Conservation (phyloP, 2,329 filamentous ascomycete genomes). For the Cadophora malorum region DNA sequence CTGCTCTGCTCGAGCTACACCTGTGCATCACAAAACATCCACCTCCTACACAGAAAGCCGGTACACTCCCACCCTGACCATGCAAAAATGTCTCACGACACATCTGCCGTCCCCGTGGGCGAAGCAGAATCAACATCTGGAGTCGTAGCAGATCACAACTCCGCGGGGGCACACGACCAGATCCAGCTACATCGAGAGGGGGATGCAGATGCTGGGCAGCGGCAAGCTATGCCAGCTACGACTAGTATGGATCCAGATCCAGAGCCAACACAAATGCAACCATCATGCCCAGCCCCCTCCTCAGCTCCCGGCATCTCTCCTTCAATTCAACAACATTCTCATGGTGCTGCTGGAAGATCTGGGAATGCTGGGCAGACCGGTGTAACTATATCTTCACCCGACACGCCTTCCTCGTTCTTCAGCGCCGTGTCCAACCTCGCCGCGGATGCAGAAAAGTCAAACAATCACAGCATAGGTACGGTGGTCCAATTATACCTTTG, state of each 20-base stretch:
- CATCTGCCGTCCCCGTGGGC: constrained; percentile 31
- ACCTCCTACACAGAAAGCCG: neutral
- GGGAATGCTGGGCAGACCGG: constrained; percentile 4
- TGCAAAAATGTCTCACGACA: constrained; percentile 38
- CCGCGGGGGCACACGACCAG: constrained; percentile 26
- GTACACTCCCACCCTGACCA: constrained; percentile 17
- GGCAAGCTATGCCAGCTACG: constrained; percentile 24
- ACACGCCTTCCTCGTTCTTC: constrained; percentile 16
- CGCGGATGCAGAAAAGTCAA: constrained; percentile 19
- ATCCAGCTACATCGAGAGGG: constrained; percentile 4
- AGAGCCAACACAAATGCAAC: constrained; percentile 27
- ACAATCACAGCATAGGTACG: constrained; percentile 27
- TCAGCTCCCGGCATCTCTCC: constrained; percentile 5
- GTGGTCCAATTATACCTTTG: constrained; percentile 14
- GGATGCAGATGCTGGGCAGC: neutral
- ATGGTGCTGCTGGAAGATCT: constrained; percentile 15
- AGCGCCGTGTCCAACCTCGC: constrained; percentile 5
- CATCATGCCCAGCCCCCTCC: constrained; percentile 12
- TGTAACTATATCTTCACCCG: constrained; percentile 26
- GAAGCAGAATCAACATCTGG: constrained; percentile 25
- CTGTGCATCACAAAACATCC: neutral
- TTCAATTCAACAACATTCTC: constrained; percentile 7
- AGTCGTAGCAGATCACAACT: constrained; percentile 20
- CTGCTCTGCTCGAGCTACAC: neutral
- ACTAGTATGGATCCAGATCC: constrained; percentile 24